Base-by-base conservation (phyloP, 345 rosid species). In the Melaleuca quinquenervia region DNA sequence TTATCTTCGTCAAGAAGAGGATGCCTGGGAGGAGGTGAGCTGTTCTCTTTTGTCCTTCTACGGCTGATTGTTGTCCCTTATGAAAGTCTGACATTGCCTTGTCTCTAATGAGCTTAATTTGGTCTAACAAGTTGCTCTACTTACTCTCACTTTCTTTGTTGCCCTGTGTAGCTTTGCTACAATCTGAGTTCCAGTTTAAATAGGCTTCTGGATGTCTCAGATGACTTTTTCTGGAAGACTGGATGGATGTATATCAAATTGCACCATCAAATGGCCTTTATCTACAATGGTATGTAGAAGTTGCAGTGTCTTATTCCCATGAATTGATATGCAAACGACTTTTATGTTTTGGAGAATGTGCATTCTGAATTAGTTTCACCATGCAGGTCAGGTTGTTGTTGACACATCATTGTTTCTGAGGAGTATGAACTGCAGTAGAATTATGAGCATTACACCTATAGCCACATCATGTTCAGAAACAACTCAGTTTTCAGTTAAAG, bases 11-110 rank as follows among this genome's bases (percentile, higher is more conserved):
- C 98, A 94, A 90, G 84, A 92, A 41, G 99, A 93, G 91, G 93
- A 94, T 82, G 93, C 94, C 84, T 98, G 99, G 99, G 96, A 94
- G 85, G 97, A 95, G 87, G 99, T 98, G 90, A 91, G 95, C 87
- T 89, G 87, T 83, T 87, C 29, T 55, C 84, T 2, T 24, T 36
- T 10, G 14, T 44, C 62, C 29, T 52, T 10, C 27, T 11, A 29
- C 16, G 55, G 58, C 48, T 41, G 18, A 52, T 55, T 8, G 52
- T 32, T 52, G 41, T 44, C 44, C 56, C 84, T 18, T 58, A 82
- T 8, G 14, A 29, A 52, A 22, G 45, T 83, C 41, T 32, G 80
- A 36, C 36, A 32, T 41, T 70, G 26, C 80, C 48, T 70, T 20
- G 48, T 70, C 80, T 70, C 80, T 70, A 36, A 36, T 70, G 80